Evolutionary conservation across 257 asterid genomes (phyloP), one percentile per base, ranked within the genome.

Genomic region (Avicennia marina): DNA sequence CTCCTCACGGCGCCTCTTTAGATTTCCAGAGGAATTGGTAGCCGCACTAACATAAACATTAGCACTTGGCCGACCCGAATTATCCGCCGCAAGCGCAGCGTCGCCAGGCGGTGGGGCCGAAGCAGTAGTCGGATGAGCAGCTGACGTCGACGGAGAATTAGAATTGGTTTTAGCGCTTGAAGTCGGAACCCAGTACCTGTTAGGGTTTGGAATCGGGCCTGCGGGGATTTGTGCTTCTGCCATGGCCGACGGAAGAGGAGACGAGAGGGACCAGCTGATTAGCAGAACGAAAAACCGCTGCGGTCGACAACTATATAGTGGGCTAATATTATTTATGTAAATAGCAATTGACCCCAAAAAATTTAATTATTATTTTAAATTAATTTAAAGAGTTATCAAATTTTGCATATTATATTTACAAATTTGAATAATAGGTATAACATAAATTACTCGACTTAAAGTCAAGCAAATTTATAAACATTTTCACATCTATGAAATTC

Each of bases 1-100:
- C 47, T 81, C 95, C 55, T 82, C 89, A 13, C 97, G 94, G 11
- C 75, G 75, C 65, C 95, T 83, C 73, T 84, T 90, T 32, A 68
- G 81, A 47, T 67, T 67, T 25, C 65, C 24, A 21, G 58, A 41
- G 15, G 36, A 19, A 15, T 51, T 11, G 25, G 40, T 24, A 53
- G 64, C 18, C 22, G 56, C 32, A n/a, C 64, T 56, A 50, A 55
- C 53, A 33, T 74, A 69, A 22, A 57, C 61, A 20, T 45, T 41
- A 6, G 66, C 11, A 20, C 31, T 17, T 13, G 67, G 27, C 20
- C 52, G 65, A 56, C 41, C 61, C n/a, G 66, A 33, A 56, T 55
- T 58, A 60, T 72, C 86, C n/a, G 63, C 50, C 20, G 42, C 11
- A 26, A 4, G 42, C 34, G 67, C 44, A 21, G 48, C 63, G 45